These are phyloP conservation scores for Acanthamoeba sp. DNA, from an alignment of 208 protist species.

Conservation along the genomic window DNA sequence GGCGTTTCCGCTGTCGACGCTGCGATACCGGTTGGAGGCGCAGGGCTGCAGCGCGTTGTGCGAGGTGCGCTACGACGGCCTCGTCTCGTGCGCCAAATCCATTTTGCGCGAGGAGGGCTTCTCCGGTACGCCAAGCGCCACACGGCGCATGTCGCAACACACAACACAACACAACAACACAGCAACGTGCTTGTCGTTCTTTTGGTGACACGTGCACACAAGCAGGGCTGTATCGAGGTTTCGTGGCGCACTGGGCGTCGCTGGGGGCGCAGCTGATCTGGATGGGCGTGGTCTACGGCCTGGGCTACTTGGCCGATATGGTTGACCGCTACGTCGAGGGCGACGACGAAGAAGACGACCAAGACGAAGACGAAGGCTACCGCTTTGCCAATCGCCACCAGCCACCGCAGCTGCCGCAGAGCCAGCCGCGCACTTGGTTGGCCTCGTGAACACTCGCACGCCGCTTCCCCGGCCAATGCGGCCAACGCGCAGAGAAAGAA, in stretches of 20 bases:
- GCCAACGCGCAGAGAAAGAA: too few relatives aligned
- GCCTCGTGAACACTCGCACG: too few relatives aligned
- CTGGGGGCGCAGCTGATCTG: background rate
- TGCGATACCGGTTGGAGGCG: background rate
- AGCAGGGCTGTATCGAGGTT: background rate
- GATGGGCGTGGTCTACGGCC: background rate
- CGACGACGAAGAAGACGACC: background rate
- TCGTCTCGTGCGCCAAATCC: background rate
- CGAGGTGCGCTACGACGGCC: background rate
- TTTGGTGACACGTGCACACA: too few relatives aligned
- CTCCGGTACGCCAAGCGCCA: background rate
- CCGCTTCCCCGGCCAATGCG: too few relatives aligned
- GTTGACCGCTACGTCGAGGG: background rate
- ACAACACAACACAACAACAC: too few relatives aligned
- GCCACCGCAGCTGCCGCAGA: too few relatives aligned
- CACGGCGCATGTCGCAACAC: too few relatives aligned
- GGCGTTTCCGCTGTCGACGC: background rate
- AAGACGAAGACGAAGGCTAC: too few relatives aligned
- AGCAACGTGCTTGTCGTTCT: too few relatives aligned
- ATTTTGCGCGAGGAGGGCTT: background rate
- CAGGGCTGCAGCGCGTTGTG: background rate
- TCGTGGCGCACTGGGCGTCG: background rate
- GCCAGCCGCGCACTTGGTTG: too few relatives aligned
- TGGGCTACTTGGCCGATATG: background rate
- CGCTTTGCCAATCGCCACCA: too few relatives aligned